Evolutionary conservation across 495 filamentous ascomycete genomes (phyloP), one percentile per base, ranked within the genome.

Genomic region (Wilcoxina mikolae): DNA sequence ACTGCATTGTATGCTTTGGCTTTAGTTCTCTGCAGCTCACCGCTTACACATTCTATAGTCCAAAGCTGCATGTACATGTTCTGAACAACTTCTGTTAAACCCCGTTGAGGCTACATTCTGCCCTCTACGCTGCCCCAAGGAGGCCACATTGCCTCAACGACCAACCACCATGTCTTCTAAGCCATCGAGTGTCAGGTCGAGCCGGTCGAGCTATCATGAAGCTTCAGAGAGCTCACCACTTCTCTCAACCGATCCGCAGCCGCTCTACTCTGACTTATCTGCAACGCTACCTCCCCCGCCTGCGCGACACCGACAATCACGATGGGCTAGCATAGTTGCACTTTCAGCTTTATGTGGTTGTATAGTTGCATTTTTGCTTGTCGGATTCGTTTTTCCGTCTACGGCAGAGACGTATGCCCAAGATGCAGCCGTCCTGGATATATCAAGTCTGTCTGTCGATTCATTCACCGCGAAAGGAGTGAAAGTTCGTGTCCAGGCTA

Each of bases 391-490:
- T 47, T 79, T 82, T 2, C 90, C 91, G 2, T 79, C 79, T 24
- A 76, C 81, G 4, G 77, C 90, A 18, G 80, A 93, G 66, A 77
- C 84, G 64, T 98, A 98, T 68, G 85, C 81, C 4, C 79, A 85
- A 64, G 73, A 91, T 66, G 88, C 91, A 3, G 72, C 81, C 20
- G 77, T 88, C 3, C 77, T 96, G 58, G 77, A 88, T 57, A 82
- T 91, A 0, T 85, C 80, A 2, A 79, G 79, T 61, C 70, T 98
- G 4, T 86, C 87, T 1, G 78, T 98, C 50, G 82, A 89, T 43
- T 85, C 80, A 4, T 82, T 93, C 49, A 95, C 89, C 0, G 56
- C 74, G 4, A 73, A 77, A 49, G 93, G 91, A 0, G 77, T 94
- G 10, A 77, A 72, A 43, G 82, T 83, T 49, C 80, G 86, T 55